phyloP scores from a whole-genome alignment of 192 early-diverging fungal species.

The Linnemannia hyalina region DNA sequence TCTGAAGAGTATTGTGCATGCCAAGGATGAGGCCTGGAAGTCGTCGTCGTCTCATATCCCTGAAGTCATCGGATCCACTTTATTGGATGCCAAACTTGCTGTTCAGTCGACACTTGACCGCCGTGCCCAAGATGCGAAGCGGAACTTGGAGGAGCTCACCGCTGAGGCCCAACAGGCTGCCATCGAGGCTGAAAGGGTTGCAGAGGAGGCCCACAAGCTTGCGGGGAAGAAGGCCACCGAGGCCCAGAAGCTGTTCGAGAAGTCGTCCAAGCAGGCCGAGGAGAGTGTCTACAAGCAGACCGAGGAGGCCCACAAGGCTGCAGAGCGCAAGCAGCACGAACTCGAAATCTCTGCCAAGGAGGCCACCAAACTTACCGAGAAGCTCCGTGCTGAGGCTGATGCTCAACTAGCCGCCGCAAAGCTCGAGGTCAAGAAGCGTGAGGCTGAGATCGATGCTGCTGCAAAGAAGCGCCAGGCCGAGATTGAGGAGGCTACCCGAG shows the following conservation, averaged over 20 bases:
- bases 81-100: neutral
- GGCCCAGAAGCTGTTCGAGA: neutral
- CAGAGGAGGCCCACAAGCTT: neutral
- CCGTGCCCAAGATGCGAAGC: neutral
- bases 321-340: conserved; percentile 9
- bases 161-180: neutral
- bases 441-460: neutral
- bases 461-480: neutral
- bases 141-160: neutral
- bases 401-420: neutral
- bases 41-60: neutral
- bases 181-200: neutral
- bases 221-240: neutral
- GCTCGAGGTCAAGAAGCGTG: neutral
- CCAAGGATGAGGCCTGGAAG: conserved; percentile 1
- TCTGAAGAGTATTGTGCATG: neutral
- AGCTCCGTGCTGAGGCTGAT: neutral
- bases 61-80: neutral
- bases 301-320: neutral
- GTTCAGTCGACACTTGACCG: neutral
- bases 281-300: neutral
- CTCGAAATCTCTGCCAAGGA: conserved; percentile 6
- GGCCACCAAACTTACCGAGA: neutral
- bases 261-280: neutral
- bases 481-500: neutral